Conservation (phyloP, 768 basidiomycete species). For the Russula vinacea region DNA sequence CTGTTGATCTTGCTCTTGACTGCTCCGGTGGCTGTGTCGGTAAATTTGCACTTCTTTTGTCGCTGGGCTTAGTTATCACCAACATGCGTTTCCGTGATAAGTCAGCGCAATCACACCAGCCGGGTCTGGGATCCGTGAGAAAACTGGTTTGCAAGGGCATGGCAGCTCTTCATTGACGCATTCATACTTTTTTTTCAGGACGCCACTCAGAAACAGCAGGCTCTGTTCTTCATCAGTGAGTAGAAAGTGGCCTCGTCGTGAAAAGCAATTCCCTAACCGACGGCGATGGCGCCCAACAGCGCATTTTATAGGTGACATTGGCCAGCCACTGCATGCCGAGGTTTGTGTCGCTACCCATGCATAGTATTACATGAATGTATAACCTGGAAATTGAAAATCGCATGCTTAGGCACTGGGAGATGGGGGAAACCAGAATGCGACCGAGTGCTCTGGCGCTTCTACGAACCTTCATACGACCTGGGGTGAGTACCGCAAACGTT, state of each 20-base stretch:
- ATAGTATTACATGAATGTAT: not conserved
- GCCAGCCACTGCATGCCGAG: slow-evolving; percentile 50
- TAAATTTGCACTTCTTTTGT: no score
- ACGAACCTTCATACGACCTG: slow-evolving; percentile 44
- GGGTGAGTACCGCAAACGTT: no score
- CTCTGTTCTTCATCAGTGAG: slow-evolving; percentile 53
- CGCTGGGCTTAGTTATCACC: no score
- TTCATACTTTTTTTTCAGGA: not conserved
- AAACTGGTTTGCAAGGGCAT: no score
- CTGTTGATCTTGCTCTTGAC: no score
- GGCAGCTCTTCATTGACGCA: no score
- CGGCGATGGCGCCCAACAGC: not conserved
- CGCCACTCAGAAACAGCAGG: slow-evolving; percentile 46
- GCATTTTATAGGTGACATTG: slow-evolving; percentile 51
- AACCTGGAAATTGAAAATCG: not conserved
- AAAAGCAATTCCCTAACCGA: not conserved
- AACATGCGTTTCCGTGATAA: no score
- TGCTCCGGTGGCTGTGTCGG: no score
- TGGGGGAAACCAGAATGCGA: slow-evolving; percentile 45
- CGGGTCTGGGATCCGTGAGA: no score
- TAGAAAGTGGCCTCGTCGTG: no score
- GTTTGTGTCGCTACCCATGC: not conserved
- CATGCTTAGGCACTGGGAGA: slow-evolving; percentile 35
- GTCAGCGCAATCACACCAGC: no score
- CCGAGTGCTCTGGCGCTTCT: slow-evolving; percentile 40